phyloP scores from a whole-genome alignment of 176 grass and related monocot genomes.

The Miscanthus lutarioriparius region DNA sequence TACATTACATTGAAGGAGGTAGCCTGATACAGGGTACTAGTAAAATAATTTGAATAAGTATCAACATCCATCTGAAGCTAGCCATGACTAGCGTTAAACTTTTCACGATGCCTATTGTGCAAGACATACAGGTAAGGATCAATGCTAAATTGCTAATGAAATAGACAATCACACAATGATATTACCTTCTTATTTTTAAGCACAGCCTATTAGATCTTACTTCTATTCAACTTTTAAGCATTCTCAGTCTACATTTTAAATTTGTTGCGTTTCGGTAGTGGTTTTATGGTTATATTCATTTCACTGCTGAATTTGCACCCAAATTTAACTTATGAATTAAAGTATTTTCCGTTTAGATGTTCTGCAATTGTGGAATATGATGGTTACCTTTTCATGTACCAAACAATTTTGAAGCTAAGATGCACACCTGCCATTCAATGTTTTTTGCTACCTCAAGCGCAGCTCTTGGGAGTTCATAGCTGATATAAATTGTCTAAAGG shows the following conservation, averaged over 20 bases:
- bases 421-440: not conserved
- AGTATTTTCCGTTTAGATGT: not conserved
- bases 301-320: not conserved
- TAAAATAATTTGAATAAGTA: not conserved
- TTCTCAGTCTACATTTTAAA: not conserved
- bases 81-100: not conserved
- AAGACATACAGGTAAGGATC: not conserved
- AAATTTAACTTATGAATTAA: not conserved
- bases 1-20: not conserved
- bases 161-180: not conserved
- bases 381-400: not conserved
- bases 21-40: not conserved
- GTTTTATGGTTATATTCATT: conserved; percentile 8
- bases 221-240: not conserved
- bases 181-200: not conserved
- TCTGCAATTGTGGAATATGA: not conserved
- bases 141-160: not conserved
- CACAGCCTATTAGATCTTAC: not conserved
- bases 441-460: not conserved
- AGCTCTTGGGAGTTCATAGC: not conserved
- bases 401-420: not conserved
- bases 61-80: not conserved
- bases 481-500: not conserved
- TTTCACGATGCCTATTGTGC: not conserved
- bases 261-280: not conserved